A percentile compares a stretch with the other conserved stretches of the same genome.
Evolutionary conservation across 140 eudicot genomes (phyloP).

Genomic region (Stevia rebaudiana): DNA sequence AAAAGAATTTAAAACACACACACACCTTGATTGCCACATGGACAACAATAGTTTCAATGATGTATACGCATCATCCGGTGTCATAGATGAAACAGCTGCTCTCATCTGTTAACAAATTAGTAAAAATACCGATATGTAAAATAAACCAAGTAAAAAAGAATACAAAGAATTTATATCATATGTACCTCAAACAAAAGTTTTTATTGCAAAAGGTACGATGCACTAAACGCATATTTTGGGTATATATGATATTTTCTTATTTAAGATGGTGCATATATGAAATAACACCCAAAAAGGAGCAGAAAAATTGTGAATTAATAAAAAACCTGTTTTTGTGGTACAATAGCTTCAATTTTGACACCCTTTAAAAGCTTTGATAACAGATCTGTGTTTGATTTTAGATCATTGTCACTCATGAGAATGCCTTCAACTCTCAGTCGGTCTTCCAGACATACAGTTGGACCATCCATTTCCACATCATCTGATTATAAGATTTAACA

Average conservation of each 20-base stretch:
- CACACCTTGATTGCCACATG: constrained; percentile 72
- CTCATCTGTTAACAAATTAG: constrained; percentile 40
- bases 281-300: background rate
- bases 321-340: constrained; percentile 64
- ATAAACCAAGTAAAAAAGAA: background rate
- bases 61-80: constrained; percentile 50
- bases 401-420: constrained; percentile 28
- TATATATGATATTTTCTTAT: background rate
- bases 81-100: constrained; percentile 48
- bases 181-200: background rate
- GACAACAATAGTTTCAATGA: constrained; percentile 49
- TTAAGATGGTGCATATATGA: background rate
- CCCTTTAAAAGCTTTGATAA: constrained; percentile 44
- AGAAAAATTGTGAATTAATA: constrained; percentile 2
- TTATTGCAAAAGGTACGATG: background rate
- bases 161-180: background rate
- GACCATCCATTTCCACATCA: constrained; percentile 30
- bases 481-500: constrained; percentile 19
- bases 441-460: constrained; percentile 63
- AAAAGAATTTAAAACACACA: background rate
- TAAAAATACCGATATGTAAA: constrained; percentile 3
- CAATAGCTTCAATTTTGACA: constrained; percentile 45
- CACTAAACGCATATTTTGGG: background rate
- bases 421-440: constrained; percentile 58
- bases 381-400: constrained; percentile 22